Base-by-base conservation (phyloP, 2,329 filamentous ascomycete genomes). In the Aspergillus ochraceoroseus region DNA sequence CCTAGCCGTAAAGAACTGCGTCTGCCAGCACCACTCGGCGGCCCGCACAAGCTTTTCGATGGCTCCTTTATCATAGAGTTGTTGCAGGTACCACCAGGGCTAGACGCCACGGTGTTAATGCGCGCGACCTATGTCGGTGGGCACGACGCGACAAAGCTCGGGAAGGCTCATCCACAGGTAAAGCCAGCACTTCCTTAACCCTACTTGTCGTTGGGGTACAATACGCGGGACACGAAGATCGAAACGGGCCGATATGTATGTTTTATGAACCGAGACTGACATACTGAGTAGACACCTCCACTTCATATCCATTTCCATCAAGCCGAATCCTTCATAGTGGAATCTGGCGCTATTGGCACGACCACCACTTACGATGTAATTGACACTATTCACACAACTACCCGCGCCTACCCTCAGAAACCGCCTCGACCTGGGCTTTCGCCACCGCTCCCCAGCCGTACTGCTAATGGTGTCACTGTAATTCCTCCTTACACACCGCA, bases 61-160 rank as follows among this genome's bases (percentile, higher is more conserved):
- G 41, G 36, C 36, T 44, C 41, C 7, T 40, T 44, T n/a, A 32
- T 36, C 26, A 26, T 40, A 27, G 41, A 44, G 22, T 44, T 44
- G 19, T 28, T 44, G 12, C 41, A 44, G 15, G 27, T 32, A 6
- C 14, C 32, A 11, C 32, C 36, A 2, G 41, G 32, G 7, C 37
- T 44, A 12, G 23, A 44, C 7, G 41, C 41, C 17, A 37, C 41
- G 0, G 32, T 44, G 4, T n/a, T 44, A 14, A 36, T 44, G 32
- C 41, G 41, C 26, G 41, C 36, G 20, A 44, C 41, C 4, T 44
- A 44, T 8, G 17, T 27, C 3, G 41, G 41, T 6, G 20, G 27
- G 1, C 41, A 44, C 7, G 41, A 35, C n/a, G 7, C 26, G 14
- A 32, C 13, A 5, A 40, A 32, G 8, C 14, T 32, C 9, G 41